Evolutionary conservation across 2,329 filamentous ascomycete species (phyloP), one percentile per base, ranked within the genome.

Genomic region (Ramichloridium luteum): DNA sequence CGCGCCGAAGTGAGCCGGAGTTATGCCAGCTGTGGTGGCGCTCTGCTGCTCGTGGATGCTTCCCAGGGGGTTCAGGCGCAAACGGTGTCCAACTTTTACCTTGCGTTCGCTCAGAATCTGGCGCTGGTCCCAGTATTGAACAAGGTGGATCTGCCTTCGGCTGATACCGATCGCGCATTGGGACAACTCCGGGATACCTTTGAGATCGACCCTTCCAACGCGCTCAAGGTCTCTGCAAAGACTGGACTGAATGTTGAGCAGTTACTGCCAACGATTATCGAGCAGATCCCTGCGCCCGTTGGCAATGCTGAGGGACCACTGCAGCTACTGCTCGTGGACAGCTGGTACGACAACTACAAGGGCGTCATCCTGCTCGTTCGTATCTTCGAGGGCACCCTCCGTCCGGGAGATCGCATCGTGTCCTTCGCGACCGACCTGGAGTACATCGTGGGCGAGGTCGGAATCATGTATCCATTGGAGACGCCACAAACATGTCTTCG

Each of bases 71-170:
- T 98, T 2, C 90, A 98, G 61, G 90, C 90, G 4, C 90, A 98
- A 64, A 98, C 90, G 0, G 90, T 98, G 6, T 90, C 90, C 39
- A 98, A 98, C 58, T 98, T 98, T 61, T 94, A 96, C 55, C 74
- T 96, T 14, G 90, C 90, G 5, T 98, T 98, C 58, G 77, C 88
- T 2, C 84, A 96, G 56, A 83, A 84, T 11, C 62, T 98, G 31
- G 70, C 76, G 13, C 70, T 98, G 39, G 74, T 98, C 3, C 90
- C 90, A 0, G 83, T 98, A 14, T 72, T 98, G 49, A 98, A 98
- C 65, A 98, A 98, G 65, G 80, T 98, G 32, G 90, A 98, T 55
- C 71, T 98, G 49, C 77, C 80, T 1, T 82, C 85, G 8, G 84
- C 90, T 5, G 90, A 98, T 50, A 70, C 86, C n/a, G 72, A 78